phyloP scores from a whole-genome alignment of 1,139 yeast genomes.

The Scheffersomyces cryptocercus region DNA sequence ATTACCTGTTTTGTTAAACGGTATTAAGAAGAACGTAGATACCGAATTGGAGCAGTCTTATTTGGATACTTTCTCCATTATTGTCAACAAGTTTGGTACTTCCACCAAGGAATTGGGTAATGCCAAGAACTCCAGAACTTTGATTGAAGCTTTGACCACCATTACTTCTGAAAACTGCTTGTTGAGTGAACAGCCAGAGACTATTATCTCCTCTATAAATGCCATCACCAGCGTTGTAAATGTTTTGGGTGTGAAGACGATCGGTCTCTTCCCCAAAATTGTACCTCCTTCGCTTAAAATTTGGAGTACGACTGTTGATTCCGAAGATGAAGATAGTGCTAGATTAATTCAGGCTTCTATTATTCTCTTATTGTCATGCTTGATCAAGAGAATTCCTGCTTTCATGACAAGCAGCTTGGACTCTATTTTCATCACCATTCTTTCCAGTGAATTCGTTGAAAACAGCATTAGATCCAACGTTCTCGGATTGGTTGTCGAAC shows the following conservation, averaged over 20 bases:
- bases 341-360: conserved; percentile 63
- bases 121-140: conserved; percentile 44
- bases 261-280: conserved; percentile 83
- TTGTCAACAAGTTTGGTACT: conserved; percentile 63
- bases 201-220: conserved; percentile 74
- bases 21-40: conserved; percentile 40
- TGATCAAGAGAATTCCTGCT: conserved; percentile 83
- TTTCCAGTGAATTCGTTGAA: conserved; percentile 59
- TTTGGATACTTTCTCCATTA: conserved; percentile 65
- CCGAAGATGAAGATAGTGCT: conserved; percentile 23
- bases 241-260: conserved; percentile 79
- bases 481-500: conserved; percentile 63
- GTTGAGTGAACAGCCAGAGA: conserved; percentile 53
- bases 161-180: conserved; percentile 58
- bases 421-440: conserved; percentile 57
- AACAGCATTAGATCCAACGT: conserved; percentile 63
- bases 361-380: conserved; percentile 69
- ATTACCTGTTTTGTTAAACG: conserved; percentile 49
- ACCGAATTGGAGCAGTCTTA: conserved; percentile 64
- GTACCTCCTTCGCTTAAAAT: conserved; percentile 72
- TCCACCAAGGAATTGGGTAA: conserved; percentile 27
- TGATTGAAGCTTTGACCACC: conserved; percentile 52
- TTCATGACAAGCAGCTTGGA: conserved; percentile 73
- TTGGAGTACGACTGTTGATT: conserved; percentile 37
- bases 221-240: conserved; percentile 70